These are phyloP conservation scores for Bisporella sp. DNA, from an alignment of 2,329 filamentous ascomycete species.

Conservation along the genomic window DNA sequence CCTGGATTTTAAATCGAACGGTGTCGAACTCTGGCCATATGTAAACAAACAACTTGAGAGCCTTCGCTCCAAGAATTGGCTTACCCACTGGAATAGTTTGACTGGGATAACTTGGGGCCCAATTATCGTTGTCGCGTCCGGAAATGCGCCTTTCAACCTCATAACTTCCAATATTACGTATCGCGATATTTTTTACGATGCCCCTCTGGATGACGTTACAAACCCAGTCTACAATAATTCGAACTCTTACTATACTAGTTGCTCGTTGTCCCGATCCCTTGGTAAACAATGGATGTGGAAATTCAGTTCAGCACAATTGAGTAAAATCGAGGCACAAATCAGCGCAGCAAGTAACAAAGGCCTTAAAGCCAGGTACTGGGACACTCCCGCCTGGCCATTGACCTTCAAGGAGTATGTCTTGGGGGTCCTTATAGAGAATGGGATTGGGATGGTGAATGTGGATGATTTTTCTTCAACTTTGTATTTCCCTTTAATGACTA, in stretches of 20 bases:
- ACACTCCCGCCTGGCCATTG: conserved; percentile 33
- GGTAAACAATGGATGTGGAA: background rate
- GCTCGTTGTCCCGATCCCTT: conserved; percentile 10
- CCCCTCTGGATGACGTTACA: conserved; percentile 29
- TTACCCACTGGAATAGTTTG: conserved; percentile 29
- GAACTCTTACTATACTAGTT: conserved; percentile 23
- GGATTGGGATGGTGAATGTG: conserved; percentile 35
- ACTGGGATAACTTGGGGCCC: conserved; percentile 29
- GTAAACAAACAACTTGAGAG: conserved; percentile 34
- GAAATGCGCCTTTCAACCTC: conserved; percentile 35
- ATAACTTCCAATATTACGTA: conserved; percentile 28
- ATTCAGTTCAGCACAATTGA: conserved; percentile 17
- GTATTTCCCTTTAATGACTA: too few species aligned
- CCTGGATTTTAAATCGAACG: conserved; percentile 43
- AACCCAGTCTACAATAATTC: conserved; percentile 16
- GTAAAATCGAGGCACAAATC: conserved; percentile 17
- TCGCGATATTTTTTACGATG: conserved; percentile 42
- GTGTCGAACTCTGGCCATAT: conserved; percentile 29
- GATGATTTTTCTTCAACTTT: conserved; percentile 23
- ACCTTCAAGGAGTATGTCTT: conserved; percentile 32
- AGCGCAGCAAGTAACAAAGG: conserved; percentile 29
- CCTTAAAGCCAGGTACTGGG: conserved; percentile 36
- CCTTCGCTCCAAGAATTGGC: conserved; percentile 33
- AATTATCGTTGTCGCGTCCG: conserved; percentile 44
- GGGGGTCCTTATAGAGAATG: conserved; percentile 30